phyloP scores from a whole-genome alignment of 2,329 filamentous ascomycete species.

The Calonectria fujianensis region DNA sequence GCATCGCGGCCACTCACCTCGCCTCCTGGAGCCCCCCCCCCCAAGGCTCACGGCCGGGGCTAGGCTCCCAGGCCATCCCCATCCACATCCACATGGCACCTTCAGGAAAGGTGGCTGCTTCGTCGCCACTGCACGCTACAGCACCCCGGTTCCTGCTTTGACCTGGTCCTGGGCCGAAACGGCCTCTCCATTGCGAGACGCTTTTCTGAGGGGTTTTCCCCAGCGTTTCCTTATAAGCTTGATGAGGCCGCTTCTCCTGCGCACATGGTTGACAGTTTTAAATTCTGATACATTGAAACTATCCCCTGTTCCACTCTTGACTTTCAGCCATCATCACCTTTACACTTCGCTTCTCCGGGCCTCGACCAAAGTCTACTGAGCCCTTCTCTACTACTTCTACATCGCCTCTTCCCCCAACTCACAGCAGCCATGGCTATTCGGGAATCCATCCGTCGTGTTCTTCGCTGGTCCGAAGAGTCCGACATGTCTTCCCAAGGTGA shows the following conservation, averaged over 20 bases:
- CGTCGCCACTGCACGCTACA: conserved; percentile 35
- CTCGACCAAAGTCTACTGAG: conserved; percentile 28
- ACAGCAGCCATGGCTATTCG: conserved; percentile 62
- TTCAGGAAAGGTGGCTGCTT: conserved; percentile 35
- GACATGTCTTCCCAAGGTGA: conserved; percentile 57
- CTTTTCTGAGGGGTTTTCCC: conserved; percentile 54
- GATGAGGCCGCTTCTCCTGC: conserved; percentile 30
- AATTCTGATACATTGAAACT: conserved; percentile 28
- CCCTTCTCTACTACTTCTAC: background rate
- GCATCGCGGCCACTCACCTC: conserved; percentile 46
- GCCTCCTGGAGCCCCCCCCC: conserved; percentile 37
- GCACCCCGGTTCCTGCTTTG: conserved; percentile 37
- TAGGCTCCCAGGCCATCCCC: conserved; percentile 48
- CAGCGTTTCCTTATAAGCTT: conserved; percentile 42
- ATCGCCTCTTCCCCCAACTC: conserved; percentile 6
- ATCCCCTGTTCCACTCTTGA: conserved; percentile 21
- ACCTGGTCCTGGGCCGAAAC: conserved; percentile 50
- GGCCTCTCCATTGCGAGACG: conserved; percentile 35
- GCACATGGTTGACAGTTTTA: conserved; percentile 1
- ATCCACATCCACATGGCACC: conserved; percentile 37
- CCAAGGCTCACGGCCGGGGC: conserved; percentile 40
- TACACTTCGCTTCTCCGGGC: background rate
- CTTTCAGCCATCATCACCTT: conserved; percentile 19
- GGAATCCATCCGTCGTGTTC: conserved; percentile 64
- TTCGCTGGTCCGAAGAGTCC: conserved; percentile 59